These are phyloP conservation scores for Colletotrichum sp. DNA, from an alignment of 2,329 filamentous ascomycete species.

Conservation along the genomic window DNA sequence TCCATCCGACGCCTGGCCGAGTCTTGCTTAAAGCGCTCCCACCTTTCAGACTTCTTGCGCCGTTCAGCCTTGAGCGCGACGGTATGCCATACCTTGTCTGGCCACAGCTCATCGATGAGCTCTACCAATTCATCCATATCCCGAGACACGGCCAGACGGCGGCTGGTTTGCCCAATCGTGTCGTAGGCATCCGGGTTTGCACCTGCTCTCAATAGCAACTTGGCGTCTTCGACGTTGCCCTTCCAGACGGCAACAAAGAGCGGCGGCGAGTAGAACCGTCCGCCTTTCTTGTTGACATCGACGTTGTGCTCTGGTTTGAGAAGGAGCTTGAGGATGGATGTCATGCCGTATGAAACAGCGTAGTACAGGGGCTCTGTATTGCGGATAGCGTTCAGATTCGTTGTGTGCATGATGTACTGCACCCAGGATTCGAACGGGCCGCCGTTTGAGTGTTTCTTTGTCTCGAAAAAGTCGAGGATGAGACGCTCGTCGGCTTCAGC, in stretches of 20 bases:
- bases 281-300: slow-evolving; percentile 24
- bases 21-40: background rate
- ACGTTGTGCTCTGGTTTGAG: slow-evolving; percentile 21
- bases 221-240: slow-evolving; percentile 22
- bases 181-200: slow-evolving; percentile 22
- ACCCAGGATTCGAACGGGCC: slow-evolving; percentile 29
- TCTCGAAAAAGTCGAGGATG: slow-evolving; percentile 26
- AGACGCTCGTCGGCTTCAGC: slow-evolving; percentile 14
- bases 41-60: background rate
- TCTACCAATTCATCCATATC: background rate
- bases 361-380: slow-evolving; percentile 27
- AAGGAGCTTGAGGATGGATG: slow-evolving; percentile 23
- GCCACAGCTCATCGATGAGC: background rate
- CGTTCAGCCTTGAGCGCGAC: background rate
- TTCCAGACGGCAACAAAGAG: slow-evolving; percentile 26
- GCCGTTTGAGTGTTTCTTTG: slow-evolving; percentile 19
- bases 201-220: slow-evolving; percentile 28
- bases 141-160: background rate
- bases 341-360: slow-evolving; percentile 30
- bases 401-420: slow-evolving; percentile 22
- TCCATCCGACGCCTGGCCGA: background rate
- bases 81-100: background rate
- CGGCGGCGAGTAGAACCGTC: slow-evolving; percentile 25
- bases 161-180: background rate
- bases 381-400: slow-evolving; percentile 6